Percentiles rank a stretch among this genome's conserved stretches.
Conservation (phyloP, 768 basidiomycete species). For the Lentinus tigrinus region DNA sequence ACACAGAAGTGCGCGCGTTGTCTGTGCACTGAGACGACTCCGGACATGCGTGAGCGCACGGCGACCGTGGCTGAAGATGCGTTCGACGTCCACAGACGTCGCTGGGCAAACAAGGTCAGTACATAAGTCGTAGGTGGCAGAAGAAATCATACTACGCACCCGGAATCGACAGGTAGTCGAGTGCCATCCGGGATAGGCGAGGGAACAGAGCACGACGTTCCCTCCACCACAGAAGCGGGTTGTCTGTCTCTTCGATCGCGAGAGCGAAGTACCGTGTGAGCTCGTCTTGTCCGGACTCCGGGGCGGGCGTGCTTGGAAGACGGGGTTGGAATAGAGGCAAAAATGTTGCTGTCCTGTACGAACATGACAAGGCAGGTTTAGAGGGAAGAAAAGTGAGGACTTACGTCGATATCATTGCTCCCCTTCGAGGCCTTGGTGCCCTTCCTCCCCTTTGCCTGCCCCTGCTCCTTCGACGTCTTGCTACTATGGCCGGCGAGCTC, state of each 20-base stretch:
- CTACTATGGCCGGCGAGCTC: too few relatives aligned
- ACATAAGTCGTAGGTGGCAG: too few relatives aligned
- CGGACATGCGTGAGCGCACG: slow-evolving; percentile 28
- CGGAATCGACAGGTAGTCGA: slow-evolving; percentile 27
- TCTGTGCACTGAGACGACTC: slow-evolving; percentile 27
- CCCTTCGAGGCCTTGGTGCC: too few relatives aligned
- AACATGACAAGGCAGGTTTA: too few relatives aligned
- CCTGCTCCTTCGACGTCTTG: too few relatives aligned
- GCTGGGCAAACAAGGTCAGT: slow-evolving; percentile 18
- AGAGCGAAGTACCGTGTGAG: slow-evolving; percentile 30
- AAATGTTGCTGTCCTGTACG: slow-evolving; percentile 30
- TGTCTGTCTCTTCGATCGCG: slow-evolving; percentile 22
- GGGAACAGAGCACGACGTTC: slow-evolving; percentile 25
- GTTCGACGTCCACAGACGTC: slow-evolving; percentile 30
- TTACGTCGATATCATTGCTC: too few relatives aligned
- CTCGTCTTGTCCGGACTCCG: slow-evolving; percentile 22
- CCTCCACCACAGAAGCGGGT: slow-evolving; percentile 34
- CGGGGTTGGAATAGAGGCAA: slow-evolving; percentile 27
- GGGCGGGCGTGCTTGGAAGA: neutral
- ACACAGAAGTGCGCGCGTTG: slow-evolving; percentile 31
- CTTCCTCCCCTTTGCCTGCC: too few relatives aligned
- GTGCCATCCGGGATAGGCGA: slow-evolving; percentile 32
- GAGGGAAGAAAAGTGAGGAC: too few relatives aligned
- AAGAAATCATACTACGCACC: neutral
- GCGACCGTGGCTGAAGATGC: slow-evolving; percentile 26